These are phyloP conservation scores for Solanum tarijense DNA, from an alignment of 257 asterid genomes.

Conservation along the genomic window DNA sequence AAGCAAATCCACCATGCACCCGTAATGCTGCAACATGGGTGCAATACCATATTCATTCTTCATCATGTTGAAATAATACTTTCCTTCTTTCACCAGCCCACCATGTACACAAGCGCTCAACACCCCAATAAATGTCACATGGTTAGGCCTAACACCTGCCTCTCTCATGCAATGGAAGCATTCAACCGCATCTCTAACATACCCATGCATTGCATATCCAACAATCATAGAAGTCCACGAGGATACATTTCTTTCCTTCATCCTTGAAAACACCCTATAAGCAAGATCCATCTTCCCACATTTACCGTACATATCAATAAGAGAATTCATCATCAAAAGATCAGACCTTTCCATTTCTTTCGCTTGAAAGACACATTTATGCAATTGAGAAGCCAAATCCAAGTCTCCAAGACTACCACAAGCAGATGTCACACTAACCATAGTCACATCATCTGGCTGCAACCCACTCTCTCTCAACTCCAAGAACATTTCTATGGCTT, in stretches of 20 bases:
- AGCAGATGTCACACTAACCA: slow-evolving; percentile 71
- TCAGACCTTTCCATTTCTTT: slow-evolving; percentile 28
- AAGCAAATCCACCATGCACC: slow-evolving; percentile 85
- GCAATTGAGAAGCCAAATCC: slow-evolving; percentile 62
- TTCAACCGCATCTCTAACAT: slow-evolving; percentile 41
- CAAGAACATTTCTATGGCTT: slow-evolving; percentile 51
- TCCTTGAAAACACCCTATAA: slow-evolving; percentile 34
- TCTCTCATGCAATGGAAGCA: slow-evolving; percentile 52
- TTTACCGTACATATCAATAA: slow-evolving; percentile 80
- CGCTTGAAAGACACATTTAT: slow-evolving; percentile 58
- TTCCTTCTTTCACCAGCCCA: slow-evolving; percentile 72
- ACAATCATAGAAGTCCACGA: slow-evolving; percentile 92
- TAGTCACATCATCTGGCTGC: slow-evolving; percentile 66
- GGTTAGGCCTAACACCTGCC: slow-evolving; percentile 50
- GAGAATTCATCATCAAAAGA: slow-evolving; percentile 64
- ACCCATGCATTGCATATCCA: slow-evolving; percentile 76
- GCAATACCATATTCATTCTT: slow-evolving; percentile 32
- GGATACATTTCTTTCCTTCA: slow-evolving; percentile 68
- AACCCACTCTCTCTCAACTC: slow-evolving; percentile 48
- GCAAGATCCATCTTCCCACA: slow-evolving; percentile 92
- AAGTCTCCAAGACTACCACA: slow-evolving; percentile 74
- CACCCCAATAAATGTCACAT: slow-evolving; percentile 73
- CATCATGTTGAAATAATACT: slow-evolving; percentile 58
- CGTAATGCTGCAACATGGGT: slow-evolving; percentile 64
- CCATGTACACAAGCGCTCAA: slow-evolving; percentile 94